Percentiles rank a stretch among this genome's conserved stretches.
Evolutionary conservation across 176 grass and related monocot species (phyloP).

Genomic region (Avena atlantica): DNA sequence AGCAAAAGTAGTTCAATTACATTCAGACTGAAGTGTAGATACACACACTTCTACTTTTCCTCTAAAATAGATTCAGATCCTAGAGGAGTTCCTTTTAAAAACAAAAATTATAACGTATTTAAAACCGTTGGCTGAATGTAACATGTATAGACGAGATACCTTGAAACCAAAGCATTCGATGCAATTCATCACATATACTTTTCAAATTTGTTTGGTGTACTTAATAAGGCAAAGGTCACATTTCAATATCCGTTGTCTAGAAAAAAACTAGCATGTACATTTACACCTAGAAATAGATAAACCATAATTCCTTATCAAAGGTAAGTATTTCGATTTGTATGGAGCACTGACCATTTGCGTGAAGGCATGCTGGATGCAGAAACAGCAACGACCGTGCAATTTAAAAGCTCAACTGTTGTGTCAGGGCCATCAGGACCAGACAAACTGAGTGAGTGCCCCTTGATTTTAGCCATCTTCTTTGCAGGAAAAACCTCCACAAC

Average conservation of each 20-base stretch:
- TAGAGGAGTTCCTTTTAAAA: constrained; percentile 31
- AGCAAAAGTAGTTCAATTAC: constrained; percentile 44
- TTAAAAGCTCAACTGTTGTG: constrained; percentile 63
- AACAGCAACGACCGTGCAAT: constrained; percentile 72
- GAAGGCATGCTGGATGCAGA: constrained; percentile 80
- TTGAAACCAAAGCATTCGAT: constrained; percentile 19
- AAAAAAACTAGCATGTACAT: neutral
- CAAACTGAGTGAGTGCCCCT: constrained; percentile 63
- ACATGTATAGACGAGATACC: constrained; percentile 24
- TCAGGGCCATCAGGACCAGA: constrained; percentile 64
- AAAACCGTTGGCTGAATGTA: neutral
- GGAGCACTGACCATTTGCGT: constrained; percentile 82
- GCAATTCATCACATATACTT: neutral
- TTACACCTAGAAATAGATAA: neutral
- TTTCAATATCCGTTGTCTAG: neutral
- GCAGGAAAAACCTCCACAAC: constrained; percentile 78
- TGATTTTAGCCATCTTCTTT: constrained; percentile 78
- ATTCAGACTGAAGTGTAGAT: constrained; percentile 4
- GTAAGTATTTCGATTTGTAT: neutral
- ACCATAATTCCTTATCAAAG: neutral
- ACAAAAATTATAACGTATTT: neutral
- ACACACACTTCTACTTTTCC: neutral
- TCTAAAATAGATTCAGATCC: constrained; percentile 9
- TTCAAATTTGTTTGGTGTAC: neutral
- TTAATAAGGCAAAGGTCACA: neutral